Conservation (phyloP, 139 green algal species). For the Astrephomene gubernaculifera region DNA sequence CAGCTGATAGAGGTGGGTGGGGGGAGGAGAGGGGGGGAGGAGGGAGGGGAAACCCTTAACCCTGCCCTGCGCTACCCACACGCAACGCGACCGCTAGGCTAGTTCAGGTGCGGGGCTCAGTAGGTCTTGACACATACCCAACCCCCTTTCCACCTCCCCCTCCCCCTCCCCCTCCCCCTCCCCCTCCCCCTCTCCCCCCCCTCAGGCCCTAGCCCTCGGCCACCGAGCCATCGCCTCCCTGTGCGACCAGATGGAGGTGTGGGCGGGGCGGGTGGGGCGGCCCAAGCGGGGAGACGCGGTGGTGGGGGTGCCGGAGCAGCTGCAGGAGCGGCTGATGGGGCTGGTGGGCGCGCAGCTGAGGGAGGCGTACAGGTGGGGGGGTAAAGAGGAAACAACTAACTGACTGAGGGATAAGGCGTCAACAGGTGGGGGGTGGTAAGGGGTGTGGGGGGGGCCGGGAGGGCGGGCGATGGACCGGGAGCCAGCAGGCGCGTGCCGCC, state of each 20-base stretch:
- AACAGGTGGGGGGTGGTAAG: too few relatives aligned
- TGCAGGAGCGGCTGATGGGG: conserved; percentile 67
- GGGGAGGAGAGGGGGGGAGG: not conserved
- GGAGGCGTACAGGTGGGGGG: conserved; percentile 55
- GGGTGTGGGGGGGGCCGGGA: not conserved
- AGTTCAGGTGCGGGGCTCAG: too few relatives aligned
- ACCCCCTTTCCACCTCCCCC: not conserved
- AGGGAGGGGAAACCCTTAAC: too few relatives aligned
- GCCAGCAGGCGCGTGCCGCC: too few relatives aligned
- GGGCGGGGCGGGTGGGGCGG: conserved; percentile 78
- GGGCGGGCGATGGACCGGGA: too few relatives aligned
- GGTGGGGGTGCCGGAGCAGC: conserved; percentile 60
- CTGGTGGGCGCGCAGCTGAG: conserved; percentile 59
- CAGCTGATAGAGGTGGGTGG: conserved; percentile 84
- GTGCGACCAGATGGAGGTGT: conserved; percentile 78
- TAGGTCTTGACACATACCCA: too few relatives aligned
- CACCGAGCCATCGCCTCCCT: conserved; percentile 72
- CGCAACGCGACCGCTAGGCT: too few relatives aligned
- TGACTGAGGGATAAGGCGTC: too few relatives aligned
- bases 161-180: not conserved
- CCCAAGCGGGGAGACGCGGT: conserved; percentile 71
- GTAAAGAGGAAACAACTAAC: too few relatives aligned
- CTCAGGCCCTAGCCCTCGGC: conserved; percentile 69
- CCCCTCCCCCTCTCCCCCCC: not conserved
- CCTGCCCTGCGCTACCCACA: too few relatives aligned